Base-by-base conservation (phyloP, 169 alveolate species). In the Plasmodium blacklocki region DNA sequence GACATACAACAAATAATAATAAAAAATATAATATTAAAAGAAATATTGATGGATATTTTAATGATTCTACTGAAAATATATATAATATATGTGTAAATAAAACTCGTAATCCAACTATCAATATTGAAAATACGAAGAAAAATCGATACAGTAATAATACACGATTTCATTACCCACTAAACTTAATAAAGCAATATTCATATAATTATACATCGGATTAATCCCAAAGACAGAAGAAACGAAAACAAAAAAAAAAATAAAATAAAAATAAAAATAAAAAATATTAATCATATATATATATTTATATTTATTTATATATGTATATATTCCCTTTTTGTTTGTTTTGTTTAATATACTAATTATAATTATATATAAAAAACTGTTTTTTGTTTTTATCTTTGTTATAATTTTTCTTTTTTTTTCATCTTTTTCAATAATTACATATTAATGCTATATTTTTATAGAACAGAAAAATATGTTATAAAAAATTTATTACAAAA, bases 141-240 rank as follows among this genome's bases (percentile, higher is more conserved):
- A 63, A 78, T 60, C 64, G 63, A 18, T 78, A 78, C n/a, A 26
- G 70, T 54, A 78, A 70, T 14, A 78, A 64, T 52, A 78, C 58
- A 39, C 64, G 89, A 78, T 78, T 78, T 26, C 64, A 78, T 59
- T 78, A 64, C 4, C 89, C 89, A 29, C 70, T 78, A 15, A 47
- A 78, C 66, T 78, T 78, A 45, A 7, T 66, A 43, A 64, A 66
- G 29, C 64, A 45, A 6, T 49, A 67, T 78, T 78, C 78, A 23
- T n/a, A 26, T 52, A 43, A 78, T 29, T 21, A 54, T 14, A 29
- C 43, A 12, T 5, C 58, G 59, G 60, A 50, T 49, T 6, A 29
- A 56, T 15, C 14, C 19, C 11, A 54, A n/a, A n/a, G 6, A 0
- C 26, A 6, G 18, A 11, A 11, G n/a, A 12, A 54, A 54, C 26